Conservation (phyloP, 202 grass and related monocot genomes). For the Thinopyrum obtusiflorum region DNA sequence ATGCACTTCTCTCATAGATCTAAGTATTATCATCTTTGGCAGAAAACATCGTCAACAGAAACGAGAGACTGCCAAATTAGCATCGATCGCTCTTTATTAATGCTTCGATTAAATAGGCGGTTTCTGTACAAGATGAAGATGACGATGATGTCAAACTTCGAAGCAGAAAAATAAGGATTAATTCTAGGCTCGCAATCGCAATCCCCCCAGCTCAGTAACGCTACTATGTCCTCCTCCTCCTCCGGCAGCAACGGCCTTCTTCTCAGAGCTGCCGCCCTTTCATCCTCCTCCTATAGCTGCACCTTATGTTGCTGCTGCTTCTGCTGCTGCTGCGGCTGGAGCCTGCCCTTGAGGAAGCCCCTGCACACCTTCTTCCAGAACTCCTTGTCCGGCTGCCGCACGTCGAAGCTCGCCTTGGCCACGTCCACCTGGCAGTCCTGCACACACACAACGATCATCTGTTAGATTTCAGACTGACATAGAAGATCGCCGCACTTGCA, state of each 20-base stretch:
- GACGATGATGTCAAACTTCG: neutral
- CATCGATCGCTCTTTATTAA: slow-evolving; percentile 31
- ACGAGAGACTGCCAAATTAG: neutral
- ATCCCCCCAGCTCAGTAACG: neutral
- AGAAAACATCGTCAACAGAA: neutral
- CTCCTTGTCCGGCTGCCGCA: slow-evolving; percentile 59
- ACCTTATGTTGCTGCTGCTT: neutral
- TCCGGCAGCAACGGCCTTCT: neutral
- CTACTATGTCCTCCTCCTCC: neutral
- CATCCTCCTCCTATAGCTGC: slow-evolving; percentile 29
- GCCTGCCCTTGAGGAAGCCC: slow-evolving; percentile 67
- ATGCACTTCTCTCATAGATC: no score
- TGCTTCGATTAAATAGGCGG: slow-evolving; percentile 19
- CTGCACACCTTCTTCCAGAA: slow-evolving; percentile 79
- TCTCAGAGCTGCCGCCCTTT: neutral
- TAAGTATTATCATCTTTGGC: no score
- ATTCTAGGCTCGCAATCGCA: slow-evolving; percentile 19
- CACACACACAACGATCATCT: neutral
- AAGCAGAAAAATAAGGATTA: slow-evolving; percentile 47
- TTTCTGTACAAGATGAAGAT: slow-evolving; percentile 35
- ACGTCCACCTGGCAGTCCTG: slow-evolving; percentile 64
- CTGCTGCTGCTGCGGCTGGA: neutral
- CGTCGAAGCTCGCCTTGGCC: slow-evolving; percentile 58
- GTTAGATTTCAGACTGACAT: no score
- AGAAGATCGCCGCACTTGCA: no score